Evolutionary conservation across 164 flowering plant genomes (phyloP).

Genomic region (Pachysandra terminalis): DNA sequence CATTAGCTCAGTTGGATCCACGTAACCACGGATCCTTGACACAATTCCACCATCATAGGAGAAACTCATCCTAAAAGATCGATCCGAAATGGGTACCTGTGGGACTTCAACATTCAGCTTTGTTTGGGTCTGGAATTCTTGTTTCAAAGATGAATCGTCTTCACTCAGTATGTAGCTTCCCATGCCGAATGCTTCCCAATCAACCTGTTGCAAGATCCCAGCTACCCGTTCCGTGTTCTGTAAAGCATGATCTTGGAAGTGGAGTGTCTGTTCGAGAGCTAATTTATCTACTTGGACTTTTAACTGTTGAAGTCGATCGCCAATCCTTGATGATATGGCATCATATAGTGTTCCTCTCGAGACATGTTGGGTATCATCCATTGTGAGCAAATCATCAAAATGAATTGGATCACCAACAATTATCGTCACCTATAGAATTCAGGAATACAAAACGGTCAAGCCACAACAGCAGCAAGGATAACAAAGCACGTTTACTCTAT

Average conservation of each 20-base stretch:
- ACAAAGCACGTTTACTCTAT: too few species aligned
- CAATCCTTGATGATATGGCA: constrained; percentile 73
- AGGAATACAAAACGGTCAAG: background rate
- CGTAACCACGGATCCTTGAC: constrained; percentile 56
- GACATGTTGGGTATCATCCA: constrained; percentile 24
- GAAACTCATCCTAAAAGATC: constrained; percentile 23
- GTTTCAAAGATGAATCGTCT: constrained; percentile 18
- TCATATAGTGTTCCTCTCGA: constrained; percentile 68
- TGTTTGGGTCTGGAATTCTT: constrained; percentile 15
- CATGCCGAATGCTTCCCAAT: constrained; percentile 88
- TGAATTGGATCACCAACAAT: constrained; percentile 85
- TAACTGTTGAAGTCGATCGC: constrained; percentile 48
- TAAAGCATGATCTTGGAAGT: constrained; percentile 17
- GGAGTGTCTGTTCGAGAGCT: constrained; percentile 42
- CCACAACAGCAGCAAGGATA: constrained; percentile 2
- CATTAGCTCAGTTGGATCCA: constrained; percentile 59
- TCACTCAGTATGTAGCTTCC: constrained; percentile 22
- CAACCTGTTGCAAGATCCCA: constrained; percentile 59
- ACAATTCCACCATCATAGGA: constrained; percentile 46
- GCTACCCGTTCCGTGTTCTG: constrained; percentile 37
- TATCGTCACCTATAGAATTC: constrained; percentile 60
- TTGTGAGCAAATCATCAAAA: constrained; percentile 61
- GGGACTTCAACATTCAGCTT: constrained; percentile 7
- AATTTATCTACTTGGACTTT: constrained; percentile 69
- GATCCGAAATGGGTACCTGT: constrained; percentile 21